Conservation (phyloP, 192 early-diverging fungal genomes). For the Phlyctochytrium bullatum region DNA sequence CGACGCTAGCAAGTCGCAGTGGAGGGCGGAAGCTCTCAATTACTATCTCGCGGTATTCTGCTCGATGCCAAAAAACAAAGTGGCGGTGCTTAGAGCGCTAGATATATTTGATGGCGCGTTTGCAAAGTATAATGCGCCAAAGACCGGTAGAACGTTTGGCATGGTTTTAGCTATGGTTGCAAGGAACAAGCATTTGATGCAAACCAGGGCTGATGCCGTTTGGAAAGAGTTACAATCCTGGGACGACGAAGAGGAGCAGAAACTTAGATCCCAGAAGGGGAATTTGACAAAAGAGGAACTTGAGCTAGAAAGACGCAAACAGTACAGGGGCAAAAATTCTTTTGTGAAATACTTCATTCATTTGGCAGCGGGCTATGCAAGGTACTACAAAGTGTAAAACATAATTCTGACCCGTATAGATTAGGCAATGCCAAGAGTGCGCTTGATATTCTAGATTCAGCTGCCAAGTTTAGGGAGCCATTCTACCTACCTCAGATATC, state of each 20-base stretch:
- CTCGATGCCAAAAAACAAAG: too few species aligned
- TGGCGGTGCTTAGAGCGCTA: too few species aligned
- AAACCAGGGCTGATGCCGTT: constrained; percentile 1
- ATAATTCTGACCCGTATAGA: constrained; percentile 11
- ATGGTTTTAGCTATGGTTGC: constrained; percentile 11
- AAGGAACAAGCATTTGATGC: constrained; percentile 15
- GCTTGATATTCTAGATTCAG: constrained; percentile 32
- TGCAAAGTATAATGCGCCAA: constrained; percentile 1
- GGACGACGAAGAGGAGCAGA: constrained; percentile 25
- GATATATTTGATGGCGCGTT: constrained; percentile 10
- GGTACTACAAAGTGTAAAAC: background rate
- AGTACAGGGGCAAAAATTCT: constrained; percentile 8
- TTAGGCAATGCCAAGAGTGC: constrained; percentile 24
- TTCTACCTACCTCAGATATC: constrained; percentile 37
- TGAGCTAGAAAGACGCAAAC: background rate
- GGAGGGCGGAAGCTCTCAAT: constrained; percentile 6
- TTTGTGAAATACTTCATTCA: constrained; percentile 24
- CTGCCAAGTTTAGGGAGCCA: constrained; percentile 32
- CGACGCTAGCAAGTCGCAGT: too few species aligned
- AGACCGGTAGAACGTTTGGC: constrained; percentile 9
- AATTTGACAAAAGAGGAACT: background rate
- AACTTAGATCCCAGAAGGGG: constrained; percentile 9
- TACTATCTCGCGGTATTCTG: constrained; percentile 6
- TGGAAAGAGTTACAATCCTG: constrained; percentile 35
- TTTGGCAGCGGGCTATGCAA: constrained; percentile 21